Conservation (phyloP, 2,329 filamentous ascomycete species). For the Cercospora beticola region DNA sequence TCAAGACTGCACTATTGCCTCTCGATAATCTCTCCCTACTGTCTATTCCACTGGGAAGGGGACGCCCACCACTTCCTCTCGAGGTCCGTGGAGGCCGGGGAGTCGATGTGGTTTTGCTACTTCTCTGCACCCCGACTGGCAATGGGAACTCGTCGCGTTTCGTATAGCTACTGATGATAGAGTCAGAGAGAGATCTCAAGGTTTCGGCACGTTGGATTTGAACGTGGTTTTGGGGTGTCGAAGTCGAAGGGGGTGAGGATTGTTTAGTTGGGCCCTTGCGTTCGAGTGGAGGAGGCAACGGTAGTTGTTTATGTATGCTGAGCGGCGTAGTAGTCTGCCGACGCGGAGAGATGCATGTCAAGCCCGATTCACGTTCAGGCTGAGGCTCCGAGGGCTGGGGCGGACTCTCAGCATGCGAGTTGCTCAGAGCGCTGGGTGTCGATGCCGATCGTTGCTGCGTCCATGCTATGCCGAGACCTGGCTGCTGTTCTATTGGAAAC, state of each 20-base stretch:
- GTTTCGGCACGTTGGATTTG: constrained; percentile 28
- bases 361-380: neutral
- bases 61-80: neutral
- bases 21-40: neutral
- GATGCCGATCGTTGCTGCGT: neutral
- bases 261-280: constrained; percentile 12
- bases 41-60: neutral
- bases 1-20: neutral
- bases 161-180: constrained; percentile 37
- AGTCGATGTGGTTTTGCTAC: neutral
- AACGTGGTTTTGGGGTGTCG: constrained; percentile 12
- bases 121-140: neutral
- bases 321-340: constrained; percentile 16
- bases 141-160: constrained; percentile 17
- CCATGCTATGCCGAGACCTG: neutral
- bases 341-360: neutral
- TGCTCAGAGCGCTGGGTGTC: neutral
- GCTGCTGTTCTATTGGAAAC: neutral
- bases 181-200: constrained; percentile 34
- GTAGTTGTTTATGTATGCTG: constrained; percentile 30
- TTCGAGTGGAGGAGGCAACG: constrained; percentile 24
- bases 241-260: neutral
- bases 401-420: neutral
- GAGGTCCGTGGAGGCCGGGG: neutral
- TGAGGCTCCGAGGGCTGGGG: neutral